Evolutionary conservation across 306 rosid species (phyloP), one percentile per base, ranked within the genome.

Genomic region (Gynostemma pentaphyllum): DNA sequence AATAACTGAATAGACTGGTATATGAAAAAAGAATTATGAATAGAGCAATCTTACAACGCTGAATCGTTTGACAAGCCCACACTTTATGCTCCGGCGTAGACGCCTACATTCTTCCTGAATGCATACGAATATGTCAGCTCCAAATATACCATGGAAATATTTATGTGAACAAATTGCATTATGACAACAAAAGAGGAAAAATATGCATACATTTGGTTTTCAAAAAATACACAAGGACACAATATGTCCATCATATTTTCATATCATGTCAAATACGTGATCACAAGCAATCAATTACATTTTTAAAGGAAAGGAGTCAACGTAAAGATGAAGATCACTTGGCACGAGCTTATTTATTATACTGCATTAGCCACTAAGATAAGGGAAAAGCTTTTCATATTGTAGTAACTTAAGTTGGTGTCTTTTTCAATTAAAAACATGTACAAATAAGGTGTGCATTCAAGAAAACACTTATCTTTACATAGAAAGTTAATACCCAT

Each of bases 61-160:
- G 70, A 84, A 79, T 61, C 78, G 81, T 76, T 83, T 84, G 73
- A 79, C 79, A 54, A 92, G 85, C 63, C 99, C 97, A 74, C 75
- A 82, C 70, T 72, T 79, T 71, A 88, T 83, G 67, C 95, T 86
- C 77, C 79, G 87, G 23, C 82, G 84, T 69, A 92, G 76, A 9
- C 84, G 85, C 73, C 77, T 77, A 77, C 99, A 88, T 74, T 92
- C 99, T 69, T 86, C 95, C 99, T 92, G 83, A 39, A 69, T 47
- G 74, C 24, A 72, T 19, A 65, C 24, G 29, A 67, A 73, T 54
- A 79, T 45, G 75, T 70, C 75, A 74, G 16, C 41, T 37, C 49
- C 6, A 23, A 3, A 32, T 32, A 32, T 32, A 32, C 7, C 5
- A 7, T 7, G 7, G 37, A 32, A 32, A 32, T 3, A 32, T 32